Base-by-base conservation (phyloP, 495 filamentous ascomycete genomes). In the Penicillium ochrochloron region DNA sequence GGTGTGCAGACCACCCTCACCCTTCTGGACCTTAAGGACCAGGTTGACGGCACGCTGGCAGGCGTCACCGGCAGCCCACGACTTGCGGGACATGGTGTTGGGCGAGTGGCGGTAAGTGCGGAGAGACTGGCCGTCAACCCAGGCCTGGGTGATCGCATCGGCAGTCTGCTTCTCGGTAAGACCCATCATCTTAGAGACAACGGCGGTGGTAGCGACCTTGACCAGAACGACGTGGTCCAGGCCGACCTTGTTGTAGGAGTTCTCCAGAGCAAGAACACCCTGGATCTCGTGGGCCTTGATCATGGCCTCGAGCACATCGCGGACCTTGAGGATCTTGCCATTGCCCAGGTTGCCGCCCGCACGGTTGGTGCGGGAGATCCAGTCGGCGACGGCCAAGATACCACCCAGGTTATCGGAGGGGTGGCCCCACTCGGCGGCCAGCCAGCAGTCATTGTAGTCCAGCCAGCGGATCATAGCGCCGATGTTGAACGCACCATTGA, bases 241-340 rank as follows among this genome's bases (percentile, higher is more conserved):
- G 44, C 95, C 95, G 69, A 97, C 96, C 78, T 96, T 96, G 83
- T 99, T 99, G 87, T 85, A 99, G 59, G 93, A 97, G 83, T 99
- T 99, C 79, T 97, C 90, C 62, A 99, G 84, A 21, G 95, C 95
- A 70, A 99, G 82, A 77, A 94, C 96, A 74, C 95, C 95, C 83
- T 99, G 95, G 72, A 99, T 98, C 78, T 99, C 95, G 80, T 99
- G 95, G 68, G 95, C 95, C 85, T 96, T 97, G 84, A 99, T 97
- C 95, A 99, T 98, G 61, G 87, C 93, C 84, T 98, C 95, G 63
- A 99, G 85, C 29, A 99, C 90, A 68, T 98, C 94, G 71, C 87
- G 89, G 68, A 97, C 80, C 64, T 88, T 96, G 67, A 96, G 84
- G 69, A 92, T 86, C 84, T 91, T 94, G 73, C 95, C 95, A 66